Conservation (phyloP, 2,329 filamentous ascomycete species). For the Scytalidium sp. region DNA sequence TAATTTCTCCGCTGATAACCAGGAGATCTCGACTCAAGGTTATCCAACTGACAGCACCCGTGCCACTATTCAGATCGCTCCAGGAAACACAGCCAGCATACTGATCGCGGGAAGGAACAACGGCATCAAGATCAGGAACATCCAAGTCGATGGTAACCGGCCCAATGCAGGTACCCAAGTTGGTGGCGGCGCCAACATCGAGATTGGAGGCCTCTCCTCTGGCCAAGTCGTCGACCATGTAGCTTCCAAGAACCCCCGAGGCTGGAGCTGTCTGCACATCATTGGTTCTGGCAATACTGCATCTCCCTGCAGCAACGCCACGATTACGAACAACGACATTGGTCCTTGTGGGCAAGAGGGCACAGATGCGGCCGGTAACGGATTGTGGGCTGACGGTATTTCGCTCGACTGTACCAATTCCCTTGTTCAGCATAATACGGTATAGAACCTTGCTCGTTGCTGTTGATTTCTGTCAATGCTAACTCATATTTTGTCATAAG, state of each 20-base stretch:
- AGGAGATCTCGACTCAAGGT: constrained; percentile 24
- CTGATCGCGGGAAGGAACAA: constrained; percentile 18
- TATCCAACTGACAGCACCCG: constrained; percentile 20
- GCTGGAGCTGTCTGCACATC: constrained; percentile 24
- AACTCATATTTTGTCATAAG: constrained; percentile 6
- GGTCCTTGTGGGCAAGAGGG: constrained; percentile 23
- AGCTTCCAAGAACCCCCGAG: constrained; percentile 18
- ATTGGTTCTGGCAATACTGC: constrained; percentile 20
- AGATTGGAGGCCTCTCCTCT: constrained; percentile 19
- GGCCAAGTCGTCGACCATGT: constrained; percentile 19
- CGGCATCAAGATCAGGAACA: constrained; percentile 19
- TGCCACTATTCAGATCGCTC: constrained; percentile 19
- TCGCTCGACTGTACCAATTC: constrained; percentile 22
- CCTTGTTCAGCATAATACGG: constrained; percentile 17
- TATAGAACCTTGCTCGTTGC: constrained; percentile 9
- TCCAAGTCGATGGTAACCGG: constrained; percentile 23
- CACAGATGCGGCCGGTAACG: constrained; percentile 14
- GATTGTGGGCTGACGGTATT: constrained; percentile 21
- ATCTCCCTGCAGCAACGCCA: constrained; percentile 19
- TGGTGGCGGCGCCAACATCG: constrained; percentile 22
- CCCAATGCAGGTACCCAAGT: constrained; percentile 17
- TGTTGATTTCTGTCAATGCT: neutral
- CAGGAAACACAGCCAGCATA: constrained; percentile 17
- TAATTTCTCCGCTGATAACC: constrained; percentile 18
- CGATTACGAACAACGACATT: constrained; percentile 20